Conservation (phyloP, 768 basidiomycete genomes). For the Exsudoporus frostii region DNA sequence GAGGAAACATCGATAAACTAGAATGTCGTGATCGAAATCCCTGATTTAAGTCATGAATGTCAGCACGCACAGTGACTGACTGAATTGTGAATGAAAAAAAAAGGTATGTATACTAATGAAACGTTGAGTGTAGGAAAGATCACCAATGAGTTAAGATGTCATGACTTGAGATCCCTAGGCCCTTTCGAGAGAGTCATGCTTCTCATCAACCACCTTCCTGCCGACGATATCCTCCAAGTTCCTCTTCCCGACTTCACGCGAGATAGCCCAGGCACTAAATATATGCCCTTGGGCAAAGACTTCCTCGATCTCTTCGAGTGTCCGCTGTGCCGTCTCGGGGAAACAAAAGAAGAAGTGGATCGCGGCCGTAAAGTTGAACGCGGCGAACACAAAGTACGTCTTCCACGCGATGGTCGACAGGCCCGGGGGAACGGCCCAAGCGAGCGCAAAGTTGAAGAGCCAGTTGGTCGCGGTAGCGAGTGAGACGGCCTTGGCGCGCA, state of each 20-base stretch:
- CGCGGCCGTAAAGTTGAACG: constrained; percentile 72
- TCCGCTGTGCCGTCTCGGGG: constrained; percentile 72
- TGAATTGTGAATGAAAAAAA: background rate
- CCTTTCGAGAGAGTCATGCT: constrained; percentile 1
- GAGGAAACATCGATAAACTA: background rate
- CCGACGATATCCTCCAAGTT: constrained; percentile 48
- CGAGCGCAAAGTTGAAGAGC: constrained; percentile 72
- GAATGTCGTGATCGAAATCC: background rate
- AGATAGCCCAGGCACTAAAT: constrained; percentile 71
- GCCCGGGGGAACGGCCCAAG: constrained; percentile 72
- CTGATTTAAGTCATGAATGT: background rate
- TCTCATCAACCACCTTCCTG: constrained; percentile 12
- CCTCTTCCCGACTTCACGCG: constrained; percentile 59
- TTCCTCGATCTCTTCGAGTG: constrained; percentile 78
- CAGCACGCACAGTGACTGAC: background rate
- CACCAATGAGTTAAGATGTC: background rate
- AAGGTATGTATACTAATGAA: background rate
- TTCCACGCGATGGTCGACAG: constrained; percentile 67
- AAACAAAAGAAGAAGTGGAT: constrained; percentile 76
- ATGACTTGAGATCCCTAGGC: background rate
- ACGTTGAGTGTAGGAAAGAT: background rate
- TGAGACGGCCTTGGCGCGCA: constrained; percentile 60
- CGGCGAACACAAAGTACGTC: constrained; percentile 75
- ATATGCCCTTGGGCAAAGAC: constrained; percentile 67
- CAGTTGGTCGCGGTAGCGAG: constrained; percentile 47